Conservation (phyloP, 2,329 filamentous ascomycete genomes). For the Colletotrichum horii region DNA sequence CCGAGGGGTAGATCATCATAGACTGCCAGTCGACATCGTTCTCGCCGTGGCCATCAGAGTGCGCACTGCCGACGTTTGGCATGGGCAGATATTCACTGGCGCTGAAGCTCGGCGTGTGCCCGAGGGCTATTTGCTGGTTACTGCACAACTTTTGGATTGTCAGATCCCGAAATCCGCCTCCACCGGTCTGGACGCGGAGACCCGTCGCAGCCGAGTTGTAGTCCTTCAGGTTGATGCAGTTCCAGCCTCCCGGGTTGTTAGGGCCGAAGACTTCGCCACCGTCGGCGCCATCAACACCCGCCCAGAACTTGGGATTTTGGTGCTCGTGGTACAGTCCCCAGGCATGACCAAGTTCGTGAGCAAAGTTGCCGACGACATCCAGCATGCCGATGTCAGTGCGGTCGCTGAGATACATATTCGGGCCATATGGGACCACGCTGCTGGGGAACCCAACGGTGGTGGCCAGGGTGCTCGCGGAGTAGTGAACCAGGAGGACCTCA, state of each 20-base stretch:
- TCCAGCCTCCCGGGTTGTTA: neutral
- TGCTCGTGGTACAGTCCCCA: conserved; percentile 33
- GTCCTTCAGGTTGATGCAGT: conserved; percentile 17
- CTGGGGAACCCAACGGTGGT: neutral
- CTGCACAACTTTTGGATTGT: neutral
- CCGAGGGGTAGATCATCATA: conserved; percentile 27
- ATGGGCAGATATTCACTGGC: neutral
- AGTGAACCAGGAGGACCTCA: neutral
- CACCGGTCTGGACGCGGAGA: neutral
- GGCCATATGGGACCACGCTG: neutral
- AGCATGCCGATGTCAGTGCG: neutral
- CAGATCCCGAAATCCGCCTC: neutral
- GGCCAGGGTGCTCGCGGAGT: neutral
- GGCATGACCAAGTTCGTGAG: conserved; percentile 32
- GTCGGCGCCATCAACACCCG: neutral
- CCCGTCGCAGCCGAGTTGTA: neutral
- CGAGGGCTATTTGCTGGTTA: too few relatives aligned
- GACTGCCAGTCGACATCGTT: neutral
- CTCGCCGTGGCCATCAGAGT: neutral
- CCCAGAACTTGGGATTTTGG: conserved; percentile 30
- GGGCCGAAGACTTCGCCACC: neutral
- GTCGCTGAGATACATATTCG: conserved; percentile 10
- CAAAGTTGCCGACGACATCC: conserved; percentile 22
- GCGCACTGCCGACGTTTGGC: neutral
- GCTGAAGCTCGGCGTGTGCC: too few relatives aligned